Evolutionary conservation across 2,329 filamentous ascomycete genomes (phyloP), one percentile per base, ranked within the genome.

Genomic region (Ophiostoma ips): DNA sequence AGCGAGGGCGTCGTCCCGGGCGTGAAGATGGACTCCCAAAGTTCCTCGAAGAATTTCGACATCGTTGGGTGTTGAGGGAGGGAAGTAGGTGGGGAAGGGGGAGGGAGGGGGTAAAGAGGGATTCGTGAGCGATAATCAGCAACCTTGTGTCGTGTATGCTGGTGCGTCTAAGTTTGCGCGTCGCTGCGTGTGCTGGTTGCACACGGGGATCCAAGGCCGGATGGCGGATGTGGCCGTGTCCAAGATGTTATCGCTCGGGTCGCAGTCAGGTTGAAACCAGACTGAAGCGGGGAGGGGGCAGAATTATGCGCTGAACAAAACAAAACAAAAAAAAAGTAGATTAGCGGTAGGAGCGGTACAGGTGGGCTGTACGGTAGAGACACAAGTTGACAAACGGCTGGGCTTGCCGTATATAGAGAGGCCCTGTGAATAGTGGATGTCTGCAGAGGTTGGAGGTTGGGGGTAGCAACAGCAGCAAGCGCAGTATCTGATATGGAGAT

Each of bases 1-100:
- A 98, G 80, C 45, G 86, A 85, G 13, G 87, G 87, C 1, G 89
- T 95, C 44, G 90, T 79, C 51, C 92, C 92, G 1, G 90, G 86
- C 5, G 84, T 92, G 75, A 96, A 95, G 72, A 96, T 81, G 62
- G 87, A 94, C 63, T 84, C 77, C 84, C 87, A 94, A 53, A 95
- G 83, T 58, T 89, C 79, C 61, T 79, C 73, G 55, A 94, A 60
- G 66, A 83, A 82, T 59, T 70, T 63, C 13, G 78, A 69, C 77
- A 81, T 81, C 58, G 51, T 57, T 57, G 44, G 35, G 13, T 19
- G 19, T 21, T 18, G 11, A 21, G 24, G 30, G 15, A 16, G n/a
- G 4, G 11, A 12, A n/a, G 21, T 30, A 21, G 10, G n/a, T 16
- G 10, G n/a, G 11, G 9, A 34, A 15, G 13, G 10, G 11, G 10